These are phyloP conservation scores for Monilinia vaccinii-corymbosi DNA, from an alignment of 2,329 filamentous ascomycete species.

Conservation along the genomic window DNA sequence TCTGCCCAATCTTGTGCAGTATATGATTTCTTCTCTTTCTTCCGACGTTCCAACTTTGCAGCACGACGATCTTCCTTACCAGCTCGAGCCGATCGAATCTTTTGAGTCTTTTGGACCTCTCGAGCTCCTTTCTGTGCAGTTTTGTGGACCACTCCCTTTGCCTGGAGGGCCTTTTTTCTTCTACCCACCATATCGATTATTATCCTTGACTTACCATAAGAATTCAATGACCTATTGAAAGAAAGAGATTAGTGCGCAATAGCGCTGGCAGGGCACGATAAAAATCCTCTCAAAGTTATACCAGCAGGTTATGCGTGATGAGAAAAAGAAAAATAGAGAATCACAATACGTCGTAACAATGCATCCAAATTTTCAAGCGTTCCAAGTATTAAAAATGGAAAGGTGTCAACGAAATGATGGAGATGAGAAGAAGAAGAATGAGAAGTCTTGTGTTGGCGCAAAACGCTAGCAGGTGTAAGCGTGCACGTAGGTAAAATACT, in stretches of 20 bases:
- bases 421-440: background rate
- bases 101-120: background rate
- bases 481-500: no score
- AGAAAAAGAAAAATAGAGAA: conserved; percentile 4
- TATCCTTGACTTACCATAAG: conserved; percentile 4
- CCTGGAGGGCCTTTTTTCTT: background rate
- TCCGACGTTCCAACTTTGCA: conserved; percentile 24
- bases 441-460: background rate
- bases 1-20: conserved; percentile 24
- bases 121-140: background rate
- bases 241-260: conserved; percentile 16
- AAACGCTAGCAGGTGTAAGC: background rate
- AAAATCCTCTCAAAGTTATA: conserved; percentile 5
- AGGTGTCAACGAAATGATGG: background rate
- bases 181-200: conserved; percentile 6
- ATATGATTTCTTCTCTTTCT: conserved; percentile 22
- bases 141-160: background rate
- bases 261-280: conserved; percentile 2
- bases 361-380: background rate
- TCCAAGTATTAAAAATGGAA: background rate
- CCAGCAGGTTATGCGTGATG: conserved; percentile 1
- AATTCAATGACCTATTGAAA: background rate
- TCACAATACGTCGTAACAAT: conserved; percentile 2
- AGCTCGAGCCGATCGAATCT: conserved; percentile 4
- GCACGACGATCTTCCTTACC: conserved; percentile 21